Percentiles rank a stretch among this genome's conserved stretches.
Evolutionary conservation across 768 basidiomycete species (phyloP).

Genomic region (Ephemerocybe angulata): DNA sequence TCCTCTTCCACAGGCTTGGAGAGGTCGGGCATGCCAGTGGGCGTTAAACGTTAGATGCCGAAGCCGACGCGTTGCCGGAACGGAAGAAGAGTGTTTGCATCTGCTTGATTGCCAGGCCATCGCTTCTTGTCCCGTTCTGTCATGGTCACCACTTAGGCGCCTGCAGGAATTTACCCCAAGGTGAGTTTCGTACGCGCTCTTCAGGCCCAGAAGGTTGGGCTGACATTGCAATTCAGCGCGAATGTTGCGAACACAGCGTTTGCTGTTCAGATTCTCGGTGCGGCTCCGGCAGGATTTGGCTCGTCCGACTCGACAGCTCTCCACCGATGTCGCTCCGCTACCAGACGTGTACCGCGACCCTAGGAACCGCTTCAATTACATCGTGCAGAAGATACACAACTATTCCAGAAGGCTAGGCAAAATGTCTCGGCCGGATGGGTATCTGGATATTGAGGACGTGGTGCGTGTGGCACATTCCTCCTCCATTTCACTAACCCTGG

Average conservation of each 20-base stretch:
- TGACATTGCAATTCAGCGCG: no score
- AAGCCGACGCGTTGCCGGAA: background rate
- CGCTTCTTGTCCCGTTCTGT: background rate
- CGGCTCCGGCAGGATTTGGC: no score
- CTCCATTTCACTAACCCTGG: background rate
- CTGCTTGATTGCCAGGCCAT: background rate
- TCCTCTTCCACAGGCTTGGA: background rate
- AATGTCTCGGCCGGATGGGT: slow-evolving; percentile 2
- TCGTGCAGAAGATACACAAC: background rate
- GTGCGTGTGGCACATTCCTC: background rate
- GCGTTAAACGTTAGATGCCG: background rate
- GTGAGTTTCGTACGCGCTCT: background rate
- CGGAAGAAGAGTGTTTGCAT: background rate
- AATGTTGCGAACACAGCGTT: no score
- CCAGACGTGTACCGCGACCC: no score
- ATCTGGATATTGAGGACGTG: background rate
- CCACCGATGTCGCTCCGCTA: no score
- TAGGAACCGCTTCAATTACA: background rate
- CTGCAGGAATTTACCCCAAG: background rate
- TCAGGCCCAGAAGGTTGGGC: no score
- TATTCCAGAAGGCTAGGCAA: background rate
- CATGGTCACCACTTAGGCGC: background rate
- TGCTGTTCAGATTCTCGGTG: no score
- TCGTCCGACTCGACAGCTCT: no score
- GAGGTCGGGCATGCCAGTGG: background rate